These are phyloP conservation scores for Harringtonia aguacate DNA, from an alignment of 2,329 filamentous ascomycete genomes.

Conservation along the genomic window DNA sequence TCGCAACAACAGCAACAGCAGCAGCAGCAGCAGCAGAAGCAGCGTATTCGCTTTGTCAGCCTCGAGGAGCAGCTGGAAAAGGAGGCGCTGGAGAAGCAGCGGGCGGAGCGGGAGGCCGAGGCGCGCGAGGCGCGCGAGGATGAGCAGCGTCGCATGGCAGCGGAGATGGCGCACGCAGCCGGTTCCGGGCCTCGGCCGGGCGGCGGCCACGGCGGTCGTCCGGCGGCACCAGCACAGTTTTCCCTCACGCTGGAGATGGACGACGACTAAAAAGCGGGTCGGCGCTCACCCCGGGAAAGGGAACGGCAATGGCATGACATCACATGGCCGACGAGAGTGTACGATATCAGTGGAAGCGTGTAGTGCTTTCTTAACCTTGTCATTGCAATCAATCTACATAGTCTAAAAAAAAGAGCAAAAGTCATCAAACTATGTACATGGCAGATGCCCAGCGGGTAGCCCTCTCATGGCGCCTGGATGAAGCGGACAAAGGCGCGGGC, in stretches of 20 bases:
- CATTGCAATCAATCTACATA: too few relatives aligned
- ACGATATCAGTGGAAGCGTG: too few relatives aligned
- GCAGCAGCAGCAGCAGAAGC: conserved; percentile 50
- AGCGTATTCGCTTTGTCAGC: conserved; percentile 22
- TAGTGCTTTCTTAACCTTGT: too few relatives aligned
- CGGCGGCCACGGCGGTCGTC: conserved; percentile 2
- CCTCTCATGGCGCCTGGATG: conserved; percentile 42
- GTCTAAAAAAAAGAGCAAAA: neutral
- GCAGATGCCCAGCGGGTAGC: neutral
- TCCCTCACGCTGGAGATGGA: conserved; percentile 12
- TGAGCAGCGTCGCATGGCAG: conserved; percentile 30
- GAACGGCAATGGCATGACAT: neutral
- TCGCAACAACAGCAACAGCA: neutral
- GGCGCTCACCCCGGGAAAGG: neutral
- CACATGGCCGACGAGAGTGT: too few relatives aligned
- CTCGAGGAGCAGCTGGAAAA: conserved; percentile 33
- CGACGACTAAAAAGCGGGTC: conserved; percentile 6
- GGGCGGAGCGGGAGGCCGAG: conserved; percentile 23
- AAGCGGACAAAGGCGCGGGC: conserved; percentile 69
- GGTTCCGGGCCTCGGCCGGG: conserved; percentile 13
- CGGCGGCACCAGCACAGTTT: conserved; percentile 10
- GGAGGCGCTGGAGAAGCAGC: conserved; percentile 41
- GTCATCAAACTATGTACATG: neutral
- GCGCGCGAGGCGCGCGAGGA: conserved; percentile 36
- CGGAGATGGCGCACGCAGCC: conserved; percentile 29